Percentiles rank a stretch among this genome's conserved stretches.
Evolutionary conservation across 805 yeast genomes (phyloP).

Genomic region (Pichia californica): DNA sequence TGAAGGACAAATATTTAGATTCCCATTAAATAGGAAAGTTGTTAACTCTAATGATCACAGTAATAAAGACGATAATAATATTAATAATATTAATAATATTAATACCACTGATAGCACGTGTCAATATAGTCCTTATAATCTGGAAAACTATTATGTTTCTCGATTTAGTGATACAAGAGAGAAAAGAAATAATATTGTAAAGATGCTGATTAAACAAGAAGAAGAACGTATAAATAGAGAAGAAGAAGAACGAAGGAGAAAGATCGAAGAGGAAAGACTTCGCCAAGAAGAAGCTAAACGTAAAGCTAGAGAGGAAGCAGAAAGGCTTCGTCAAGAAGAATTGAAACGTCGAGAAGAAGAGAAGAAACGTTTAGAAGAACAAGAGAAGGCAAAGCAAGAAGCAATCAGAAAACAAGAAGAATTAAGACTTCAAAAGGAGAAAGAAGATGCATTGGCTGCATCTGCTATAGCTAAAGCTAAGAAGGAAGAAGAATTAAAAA

Average conservation of each 20-base stretch:
- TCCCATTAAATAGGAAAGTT: too few relatives aligned
- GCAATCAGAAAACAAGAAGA: slow-evolving; percentile 19
- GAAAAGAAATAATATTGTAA: slow-evolving; percentile 2
- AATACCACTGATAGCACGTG: too few relatives aligned
- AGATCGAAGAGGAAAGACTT: too few relatives aligned
- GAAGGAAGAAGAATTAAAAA: slow-evolving; percentile 20
- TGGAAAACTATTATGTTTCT: not conserved
- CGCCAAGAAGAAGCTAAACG: slow-evolving; percentile 17
- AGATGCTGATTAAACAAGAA: slow-evolving; percentile 15
- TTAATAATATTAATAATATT: not conserved
- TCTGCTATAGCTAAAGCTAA: slow-evolving; percentile 5
- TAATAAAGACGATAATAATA: not conserved
- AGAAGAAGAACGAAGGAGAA: slow-evolving; percentile 20
- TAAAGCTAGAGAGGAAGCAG: slow-evolving; percentile 16
- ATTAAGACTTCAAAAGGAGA: slow-evolving; percentile 13
- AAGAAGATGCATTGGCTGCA: slow-evolving; percentile 15
- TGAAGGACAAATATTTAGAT: too few relatives aligned
- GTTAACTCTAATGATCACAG: too few relatives aligned
- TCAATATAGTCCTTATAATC: not conserved
- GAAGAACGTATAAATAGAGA: slow-evolving; percentile 15
- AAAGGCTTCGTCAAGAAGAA: slow-evolving; percentile 11
- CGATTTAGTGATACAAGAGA: not conserved
- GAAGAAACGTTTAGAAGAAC: slow-evolving; percentile 13
- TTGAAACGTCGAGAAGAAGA: slow-evolving; percentile 15
- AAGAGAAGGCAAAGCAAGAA: slow-evolving; percentile 16